phyloP scores from a whole-genome alignment of 345 rosid species.

The Salix suchowensis region DNA sequence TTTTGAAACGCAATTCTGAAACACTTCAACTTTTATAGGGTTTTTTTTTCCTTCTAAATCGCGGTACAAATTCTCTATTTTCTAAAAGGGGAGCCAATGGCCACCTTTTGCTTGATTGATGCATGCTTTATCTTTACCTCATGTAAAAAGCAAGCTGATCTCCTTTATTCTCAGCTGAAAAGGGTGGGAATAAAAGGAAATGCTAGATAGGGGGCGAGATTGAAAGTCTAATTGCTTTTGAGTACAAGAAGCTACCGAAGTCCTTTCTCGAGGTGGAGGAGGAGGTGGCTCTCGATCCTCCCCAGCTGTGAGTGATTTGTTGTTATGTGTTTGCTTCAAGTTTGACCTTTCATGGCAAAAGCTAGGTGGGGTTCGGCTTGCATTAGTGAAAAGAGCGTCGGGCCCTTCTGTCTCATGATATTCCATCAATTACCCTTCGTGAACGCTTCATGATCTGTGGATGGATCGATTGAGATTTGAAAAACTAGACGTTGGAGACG shows the following conservation, averaged over 20 bases:
- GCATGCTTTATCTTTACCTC: conserved; percentile 26
- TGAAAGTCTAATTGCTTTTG: conserved; percentile 58
- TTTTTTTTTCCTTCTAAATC: neutral
- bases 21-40: neutral
- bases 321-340: conserved; percentile 57
- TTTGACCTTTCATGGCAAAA: conserved; percentile 52
- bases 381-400: conserved; percentile 52
- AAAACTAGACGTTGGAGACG: conserved; percentile 2
- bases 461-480: conserved; percentile 28
- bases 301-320: conserved; percentile 41
- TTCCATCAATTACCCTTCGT: conserved; percentile 40
- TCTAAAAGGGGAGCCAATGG: conserved; percentile 22
- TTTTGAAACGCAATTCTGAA: too few relatives aligned
- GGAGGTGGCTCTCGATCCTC: conserved; percentile 29
- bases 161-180: conserved; percentile 33
- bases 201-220: neutral
- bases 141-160: conserved; percentile 31
- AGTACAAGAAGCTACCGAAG: conserved; percentile 67
- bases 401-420: conserved; percentile 56
- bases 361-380: conserved; percentile 56
- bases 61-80: conserved; percentile 24
- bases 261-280: conserved; percentile 19
- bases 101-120: conserved; percentile 43
- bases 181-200: neutral
- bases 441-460: conserved; percentile 18